Conservation (phyloP, 2,329 filamentous ascomycete genomes). For the Ceratocystis lukuohia region DNA sequence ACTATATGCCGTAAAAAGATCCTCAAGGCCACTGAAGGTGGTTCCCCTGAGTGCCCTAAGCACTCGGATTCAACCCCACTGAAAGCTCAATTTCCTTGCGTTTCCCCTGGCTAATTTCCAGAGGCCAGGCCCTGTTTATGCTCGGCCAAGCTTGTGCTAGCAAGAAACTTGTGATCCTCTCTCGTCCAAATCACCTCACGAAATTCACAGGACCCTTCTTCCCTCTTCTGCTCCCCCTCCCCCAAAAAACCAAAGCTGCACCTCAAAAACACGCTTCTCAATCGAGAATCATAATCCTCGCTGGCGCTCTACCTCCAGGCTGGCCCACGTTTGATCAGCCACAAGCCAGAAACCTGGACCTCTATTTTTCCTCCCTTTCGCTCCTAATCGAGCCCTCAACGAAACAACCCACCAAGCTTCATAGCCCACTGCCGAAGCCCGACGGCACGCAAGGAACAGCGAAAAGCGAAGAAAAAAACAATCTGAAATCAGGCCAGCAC, state of each 20-base stretch:
- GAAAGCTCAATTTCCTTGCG: not conserved
- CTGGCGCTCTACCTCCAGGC: not conserved
- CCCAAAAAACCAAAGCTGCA: not conserved
- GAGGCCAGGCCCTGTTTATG: not conserved
- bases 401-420: not conserved
- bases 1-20: no score
- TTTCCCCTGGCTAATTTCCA: constrained; percentile 4
- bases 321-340: not conserved
- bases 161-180: not conserved
- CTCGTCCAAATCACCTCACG: not conserved
- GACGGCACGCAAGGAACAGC: not conserved
- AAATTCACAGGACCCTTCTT: not conserved
- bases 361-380: not conserved
- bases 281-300: not conserved
- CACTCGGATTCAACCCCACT: not conserved
- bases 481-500: not conserved
- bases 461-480: not conserved
- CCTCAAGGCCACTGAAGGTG: no score
- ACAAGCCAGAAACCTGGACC: not conserved
- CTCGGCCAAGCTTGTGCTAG: not conserved
- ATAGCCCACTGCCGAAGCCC: not conserved
- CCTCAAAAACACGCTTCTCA: not conserved
- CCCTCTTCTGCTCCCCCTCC: not conserved
- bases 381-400: not conserved
- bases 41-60: not conserved